These are phyloP conservation scores for Sarocladium kiliense DNA, from an alignment of 2,329 filamentous ascomycete species.

Conservation along the genomic window DNA sequence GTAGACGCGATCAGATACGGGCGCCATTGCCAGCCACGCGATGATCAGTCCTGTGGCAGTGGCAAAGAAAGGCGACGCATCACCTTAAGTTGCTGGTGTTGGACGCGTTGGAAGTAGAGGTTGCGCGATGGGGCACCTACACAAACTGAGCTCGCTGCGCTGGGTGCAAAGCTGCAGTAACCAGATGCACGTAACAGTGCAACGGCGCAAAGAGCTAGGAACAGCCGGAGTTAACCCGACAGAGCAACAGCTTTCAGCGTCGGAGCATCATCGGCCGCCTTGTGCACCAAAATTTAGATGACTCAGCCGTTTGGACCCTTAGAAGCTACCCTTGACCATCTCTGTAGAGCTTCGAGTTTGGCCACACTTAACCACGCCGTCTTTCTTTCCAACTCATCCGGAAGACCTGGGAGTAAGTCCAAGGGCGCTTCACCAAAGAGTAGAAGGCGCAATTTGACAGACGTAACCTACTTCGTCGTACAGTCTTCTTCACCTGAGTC, in stretches of 20 bases:
- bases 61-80: slow-evolving; percentile 33
- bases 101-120: slow-evolving; percentile 13
- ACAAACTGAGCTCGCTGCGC: neutral
- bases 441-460: neutral
- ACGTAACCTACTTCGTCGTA: no score
- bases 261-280: slow-evolving; percentile 6
- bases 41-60: slow-evolving; percentile 32
- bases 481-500: neutral
- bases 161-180: slow-evolving; percentile 3
- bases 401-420: neutral
- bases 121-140: slow-evolving; percentile 8
- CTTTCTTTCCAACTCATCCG: neutral
- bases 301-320: neutral
- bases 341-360: neutral
- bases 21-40: slow-evolving; percentile 60
- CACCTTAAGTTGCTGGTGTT: slow-evolving; percentile 25
- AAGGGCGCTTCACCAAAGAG: no score
- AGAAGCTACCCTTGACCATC: neutral
- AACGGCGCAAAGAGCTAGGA: slow-evolving; percentile 2
- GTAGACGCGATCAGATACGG: slow-evolving; percentile 64
- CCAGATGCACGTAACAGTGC: neutral
- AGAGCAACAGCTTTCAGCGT: neutral
- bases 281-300: neutral
- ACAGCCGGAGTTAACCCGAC: slow-evolving; percentile 12
- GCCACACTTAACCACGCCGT: neutral